A percentile compares a stretch with the other conserved stretches of the same genome.
Conservation (phyloP, 306 rosid species). For the Lathyrus aphaca region DNA sequence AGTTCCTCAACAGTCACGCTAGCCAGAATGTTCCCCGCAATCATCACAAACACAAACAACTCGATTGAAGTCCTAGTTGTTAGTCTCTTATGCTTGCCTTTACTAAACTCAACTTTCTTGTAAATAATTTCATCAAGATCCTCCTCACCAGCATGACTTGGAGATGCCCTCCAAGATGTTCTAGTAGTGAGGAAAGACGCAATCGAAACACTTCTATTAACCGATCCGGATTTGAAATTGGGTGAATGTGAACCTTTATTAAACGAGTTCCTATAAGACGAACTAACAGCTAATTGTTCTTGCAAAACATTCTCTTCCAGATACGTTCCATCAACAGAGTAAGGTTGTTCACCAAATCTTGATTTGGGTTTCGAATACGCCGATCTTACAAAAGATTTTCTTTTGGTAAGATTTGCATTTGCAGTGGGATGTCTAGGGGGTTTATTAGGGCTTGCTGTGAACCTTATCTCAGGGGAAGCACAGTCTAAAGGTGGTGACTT, state of each 20-base stretch:
- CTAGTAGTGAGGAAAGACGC: slow-evolving; percentile 50
- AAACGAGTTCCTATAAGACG: slow-evolving; percentile 52
- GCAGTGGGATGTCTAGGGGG: neutral
- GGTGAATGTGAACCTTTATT: slow-evolving; percentile 66
- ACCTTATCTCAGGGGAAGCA: slow-evolving; percentile 20
- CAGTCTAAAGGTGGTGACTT: slow-evolving; percentile 40
- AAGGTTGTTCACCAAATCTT: slow-evolving; percentile 76
- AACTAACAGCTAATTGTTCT: slow-evolving; percentile 50
- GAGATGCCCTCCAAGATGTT: slow-evolving; percentile 49
- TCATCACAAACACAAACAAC: slow-evolving; percentile 50
- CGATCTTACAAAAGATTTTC: slow-evolving; percentile 62
- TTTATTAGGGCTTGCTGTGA: neutral
- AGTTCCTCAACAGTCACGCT: slow-evolving; percentile 55
- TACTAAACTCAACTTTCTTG: slow-evolving; percentile 60
- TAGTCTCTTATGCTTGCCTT: slow-evolving; percentile 53
- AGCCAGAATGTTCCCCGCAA: slow-evolving; percentile 56
- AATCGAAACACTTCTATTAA: slow-evolving; percentile 48
- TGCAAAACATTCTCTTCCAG: slow-evolving; percentile 52
- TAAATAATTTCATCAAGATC: slow-evolving; percentile 69
- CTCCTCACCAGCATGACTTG: slow-evolving; percentile 54
- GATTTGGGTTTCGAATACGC: slow-evolving; percentile 74
- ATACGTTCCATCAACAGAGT: slow-evolving; percentile 39
- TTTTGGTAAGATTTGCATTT: neutral
- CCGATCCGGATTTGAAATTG: slow-evolving; percentile 39
- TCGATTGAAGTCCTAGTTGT: slow-evolving; percentile 54